Evolutionary conservation across 2,329 filamentous ascomycete genomes (phyloP), one percentile per base, ranked within the genome.

Genomic region (Diaporthe batatas): DNA sequence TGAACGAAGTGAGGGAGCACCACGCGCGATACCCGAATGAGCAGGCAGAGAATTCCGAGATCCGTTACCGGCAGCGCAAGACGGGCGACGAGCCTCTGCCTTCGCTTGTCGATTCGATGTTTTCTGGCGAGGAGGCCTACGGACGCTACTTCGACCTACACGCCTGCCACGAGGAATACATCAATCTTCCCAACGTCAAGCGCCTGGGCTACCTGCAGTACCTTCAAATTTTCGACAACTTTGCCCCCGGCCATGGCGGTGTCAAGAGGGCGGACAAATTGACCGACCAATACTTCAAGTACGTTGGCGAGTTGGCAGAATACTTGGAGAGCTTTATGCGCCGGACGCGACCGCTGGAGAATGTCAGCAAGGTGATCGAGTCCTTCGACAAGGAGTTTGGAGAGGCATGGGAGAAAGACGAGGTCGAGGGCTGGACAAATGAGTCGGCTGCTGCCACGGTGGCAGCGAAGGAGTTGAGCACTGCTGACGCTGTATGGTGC

Each of bases 51-150:
- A 98, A 98, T 78, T 91, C 98, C 18, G 97, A 99, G 84, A 91
- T 92, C 77, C 93, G 95, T 47, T 99, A 99, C 86, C 94, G 95
- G 81, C 88, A 84, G 72, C 85, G 88, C 54, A 88, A 87, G 16
- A 91, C 91, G 55, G 91, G 92, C 76, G 89, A 91, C 25, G 90
- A 92, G 59, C 85, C 87, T 1, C 82, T 89, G 71, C 87, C 89
- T 5, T 90, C 90, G 55, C 90, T 95, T 68, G 92, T 98, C 62
- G 96, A 98, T 79, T 91, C 91, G 72, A 93, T 98, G 86, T 99
- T 99, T 82, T 97, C 95, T 0, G 96, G 96, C 75, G 97, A 99
- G 83, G 96, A 99, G 82, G 93, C 92, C 0, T 98, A 93, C 79
- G 96, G 96, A 55, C 93, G 94, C 77, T 99, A 94, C 83, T 93